phyloP scores from a whole-genome alignment of 345 rosid genomes.

The Salix caprea region DNA sequence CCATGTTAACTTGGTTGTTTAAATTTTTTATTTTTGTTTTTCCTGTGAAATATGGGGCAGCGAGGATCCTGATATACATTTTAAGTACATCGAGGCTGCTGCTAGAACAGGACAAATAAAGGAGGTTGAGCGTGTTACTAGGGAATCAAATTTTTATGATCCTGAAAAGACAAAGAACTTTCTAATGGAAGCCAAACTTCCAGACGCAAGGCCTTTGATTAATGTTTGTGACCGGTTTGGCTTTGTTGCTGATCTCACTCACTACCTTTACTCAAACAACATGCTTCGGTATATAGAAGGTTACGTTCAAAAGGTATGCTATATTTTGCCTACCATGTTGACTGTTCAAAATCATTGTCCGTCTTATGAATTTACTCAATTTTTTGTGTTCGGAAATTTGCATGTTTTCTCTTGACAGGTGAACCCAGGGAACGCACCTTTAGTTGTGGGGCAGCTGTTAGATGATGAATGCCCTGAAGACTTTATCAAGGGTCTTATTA shows the following conservation, averaged over 20 bases:
- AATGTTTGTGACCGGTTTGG: slow-evolving; percentile 99
- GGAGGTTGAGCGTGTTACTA: slow-evolving; percentile 99
- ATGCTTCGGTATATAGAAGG: slow-evolving; percentile 99
- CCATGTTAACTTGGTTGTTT: slow-evolving; percentile 5
- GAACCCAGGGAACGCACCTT: slow-evolving; percentile 97
- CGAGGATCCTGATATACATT: slow-evolving; percentile 98
- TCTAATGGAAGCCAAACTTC: slow-evolving; percentile 97
- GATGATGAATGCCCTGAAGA: slow-evolving; percentile 99
- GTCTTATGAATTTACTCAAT: not conserved
- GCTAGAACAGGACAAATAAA: slow-evolving; percentile 87
- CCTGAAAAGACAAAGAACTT: slow-evolving; percentile 96
- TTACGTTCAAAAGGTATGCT: slow-evolving; percentile 89
- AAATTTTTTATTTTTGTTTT: slow-evolving; percentile 5
- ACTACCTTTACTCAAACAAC: slow-evolving; percentile 86
- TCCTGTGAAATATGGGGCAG: slow-evolving; percentile 33
- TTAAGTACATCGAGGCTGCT: slow-evolving; percentile 97
- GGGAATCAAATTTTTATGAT: slow-evolving; percentile 94
- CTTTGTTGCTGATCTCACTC: slow-evolving; percentile 93
- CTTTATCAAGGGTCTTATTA: slow-evolving; percentile 95
- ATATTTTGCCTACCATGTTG: not conserved
- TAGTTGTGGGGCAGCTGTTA: slow-evolving; percentile 84
- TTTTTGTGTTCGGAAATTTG: not conserved
- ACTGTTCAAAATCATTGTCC: not conserved
- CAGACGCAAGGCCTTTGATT: slow-evolving; percentile 96
- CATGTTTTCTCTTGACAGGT: slow-evolving; percentile 44